Evolutionary conservation across 805 yeast genomes (phyloP).

Genomic region (Yarrowia deformans): DNA sequence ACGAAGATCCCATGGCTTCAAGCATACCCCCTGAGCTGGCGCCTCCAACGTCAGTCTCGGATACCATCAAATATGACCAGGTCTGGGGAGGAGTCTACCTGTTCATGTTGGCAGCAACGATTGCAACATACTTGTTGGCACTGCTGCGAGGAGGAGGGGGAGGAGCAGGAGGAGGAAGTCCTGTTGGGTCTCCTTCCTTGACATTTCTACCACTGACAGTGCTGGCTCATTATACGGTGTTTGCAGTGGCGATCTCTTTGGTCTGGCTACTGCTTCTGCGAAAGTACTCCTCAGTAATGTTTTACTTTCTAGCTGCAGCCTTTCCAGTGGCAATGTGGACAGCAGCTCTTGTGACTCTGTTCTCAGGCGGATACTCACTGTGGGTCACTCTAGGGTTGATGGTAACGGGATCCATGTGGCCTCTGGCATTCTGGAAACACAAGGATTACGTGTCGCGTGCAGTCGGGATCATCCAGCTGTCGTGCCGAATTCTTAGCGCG

Average conservation of each 20-base stretch:
- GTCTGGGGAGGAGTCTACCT: conserved; percentile 47
- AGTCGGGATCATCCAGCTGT: conserved; percentile 51
- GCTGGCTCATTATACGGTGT: conserved; percentile 44
- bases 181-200: conserved; percentile 6
- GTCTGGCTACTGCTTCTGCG: conserved; percentile 48
- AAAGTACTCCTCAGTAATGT: conserved; percentile 44
- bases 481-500: conserved; percentile 50
- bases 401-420: conserved; percentile 47
- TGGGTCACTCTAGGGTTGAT: conserved; percentile 43
- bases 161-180: conserved; percentile 35
- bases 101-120: conserved; percentile 45
- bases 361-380: conserved; percentile 15
- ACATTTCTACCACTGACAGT: conserved; percentile 37
- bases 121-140: conserved; percentile 48
- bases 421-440: conserved; percentile 45
- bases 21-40: conserved; percentile 31
- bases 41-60: conserved; percentile 4
- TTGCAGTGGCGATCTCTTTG: conserved; percentile 45
- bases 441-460: conserved; percentile 47
- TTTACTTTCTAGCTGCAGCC: conserved; percentile 30
- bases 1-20: conserved; percentile 36
- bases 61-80: conserved; percentile 42
- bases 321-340: conserved; percentile 30
- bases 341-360: conserved; percentile 7
- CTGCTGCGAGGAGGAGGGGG: conserved; percentile 44